Conservation (phyloP, 108 stramenopile genomes). For the Pinguiococcus pyrenoidosus region DNA sequence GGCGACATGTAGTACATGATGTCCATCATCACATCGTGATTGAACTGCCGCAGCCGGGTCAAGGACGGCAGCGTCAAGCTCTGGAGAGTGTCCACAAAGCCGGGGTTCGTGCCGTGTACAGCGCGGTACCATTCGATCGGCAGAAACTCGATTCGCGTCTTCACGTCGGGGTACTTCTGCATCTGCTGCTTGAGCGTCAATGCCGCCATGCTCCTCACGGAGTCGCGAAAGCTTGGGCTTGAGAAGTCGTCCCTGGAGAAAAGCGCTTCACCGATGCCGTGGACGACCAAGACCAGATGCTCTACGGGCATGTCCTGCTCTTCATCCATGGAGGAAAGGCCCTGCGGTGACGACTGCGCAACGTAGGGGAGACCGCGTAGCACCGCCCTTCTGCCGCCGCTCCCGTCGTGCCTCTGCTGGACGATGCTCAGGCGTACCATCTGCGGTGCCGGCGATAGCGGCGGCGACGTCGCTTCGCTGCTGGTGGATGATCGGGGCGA, state of each 20-base stretch:
- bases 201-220: constrained; percentile 33
- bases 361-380: not conserved
- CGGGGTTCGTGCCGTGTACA: constrained; percentile 45
- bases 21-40: constrained; percentile 56
- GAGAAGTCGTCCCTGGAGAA: constrained; percentile 44
- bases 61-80: constrained; percentile 56
- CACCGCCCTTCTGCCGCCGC: not conserved
- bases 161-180: constrained; percentile 44
- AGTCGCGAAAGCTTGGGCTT: constrained; percentile 36
- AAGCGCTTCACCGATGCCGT: constrained; percentile 74
- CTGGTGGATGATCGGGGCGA: no score
- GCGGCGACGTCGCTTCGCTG: no score
- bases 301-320: constrained; percentile 57
- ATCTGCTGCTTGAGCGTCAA: constrained; percentile 46
- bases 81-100: constrained; percentile 49
- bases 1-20: constrained; percentile 56
- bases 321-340: constrained; percentile 31
- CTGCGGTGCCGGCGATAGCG: no score
- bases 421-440: not conserved
- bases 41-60: constrained; percentile 57
- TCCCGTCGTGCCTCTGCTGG: not conserved
- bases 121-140: constrained; percentile 68
- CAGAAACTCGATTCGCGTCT: constrained; percentile 56
- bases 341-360: not conserved
- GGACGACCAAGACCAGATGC: constrained; percentile 68